These are phyloP conservation scores for Yamadazyma kanchanaburiensis DNA, from an alignment of 1,139 yeast species.

Conservation along the genomic window DNA sequence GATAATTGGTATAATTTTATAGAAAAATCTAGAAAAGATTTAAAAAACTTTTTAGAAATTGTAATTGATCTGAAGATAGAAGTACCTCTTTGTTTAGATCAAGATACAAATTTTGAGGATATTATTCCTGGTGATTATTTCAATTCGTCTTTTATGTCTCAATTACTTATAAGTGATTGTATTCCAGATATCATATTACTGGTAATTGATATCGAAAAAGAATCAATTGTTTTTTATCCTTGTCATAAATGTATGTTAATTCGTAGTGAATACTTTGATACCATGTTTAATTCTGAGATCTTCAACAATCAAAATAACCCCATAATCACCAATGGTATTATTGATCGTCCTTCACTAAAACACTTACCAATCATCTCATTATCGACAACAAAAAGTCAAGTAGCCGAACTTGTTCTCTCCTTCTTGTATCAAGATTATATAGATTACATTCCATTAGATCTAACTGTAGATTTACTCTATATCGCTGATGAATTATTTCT, in stretches of 20 bases:
- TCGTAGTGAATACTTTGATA: conserved; percentile 62
- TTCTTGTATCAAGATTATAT: conserved; percentile 63
- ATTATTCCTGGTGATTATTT: conserved; percentile 20
- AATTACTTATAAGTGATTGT: conserved; percentile 22
- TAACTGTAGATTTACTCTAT: conserved; percentile 53
- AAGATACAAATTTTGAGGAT: conserved; percentile 30
- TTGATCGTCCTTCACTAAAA: conserved; percentile 21
- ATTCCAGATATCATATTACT: conserved; percentile 50
- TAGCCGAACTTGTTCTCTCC: conserved; percentile 53
- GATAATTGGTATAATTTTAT: conserved; percentile 43
- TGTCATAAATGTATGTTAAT: conserved; percentile 59
- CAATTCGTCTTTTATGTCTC: conserved; percentile 10
- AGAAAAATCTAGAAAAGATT: conserved; percentile 44
- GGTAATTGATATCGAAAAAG: conserved; percentile 28
- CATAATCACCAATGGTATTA: conserved; percentile 18
- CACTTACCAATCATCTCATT: conserved; percentile 28
- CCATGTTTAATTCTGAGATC: conserved; percentile 56
- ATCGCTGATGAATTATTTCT: conserved; percentile 62
- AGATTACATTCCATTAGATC: conserved; percentile 40
- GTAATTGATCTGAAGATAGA: conserved; percentile 29
- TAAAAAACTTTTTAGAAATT: conserved; percentile 36
- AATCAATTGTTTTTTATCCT: conserved; percentile 46
- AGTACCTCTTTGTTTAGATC: conserved; percentile 11
- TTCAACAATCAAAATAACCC: conserved; percentile 21
- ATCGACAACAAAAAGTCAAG: conserved; percentile 24